Percentiles rank a stretch among this genome's conserved stretches.
These are phyloP conservation scores for Microcyclospora pomicola DNA, from an alignment of 2,329 filamentous ascomycete genomes.

Conservation along the genomic window DNA sequence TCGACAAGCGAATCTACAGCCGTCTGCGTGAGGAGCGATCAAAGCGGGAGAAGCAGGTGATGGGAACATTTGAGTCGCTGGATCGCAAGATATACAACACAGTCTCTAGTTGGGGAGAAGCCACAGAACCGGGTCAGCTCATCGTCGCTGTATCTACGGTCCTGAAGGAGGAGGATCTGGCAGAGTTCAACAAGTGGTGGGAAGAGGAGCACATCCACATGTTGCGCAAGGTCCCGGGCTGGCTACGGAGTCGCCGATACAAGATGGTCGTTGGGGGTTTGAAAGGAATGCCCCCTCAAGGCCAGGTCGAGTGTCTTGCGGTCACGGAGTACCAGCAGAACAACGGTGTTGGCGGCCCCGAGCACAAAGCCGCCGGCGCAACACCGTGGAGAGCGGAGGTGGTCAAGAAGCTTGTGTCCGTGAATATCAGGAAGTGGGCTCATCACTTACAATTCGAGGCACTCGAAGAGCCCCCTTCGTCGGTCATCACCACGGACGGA, in stretches of 20 bases:
- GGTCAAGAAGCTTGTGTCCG: slow-evolving; percentile 43
- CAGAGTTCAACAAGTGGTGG: slow-evolving; percentile 55
- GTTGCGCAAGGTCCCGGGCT: slow-evolving; percentile 62
- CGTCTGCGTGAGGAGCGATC: slow-evolving; percentile 44
- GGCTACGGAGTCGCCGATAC: slow-evolving; percentile 60
- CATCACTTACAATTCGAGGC: slow-evolving; percentile 69
- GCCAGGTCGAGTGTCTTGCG: slow-evolving; percentile 45
- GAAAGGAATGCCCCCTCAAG: slow-evolving; percentile 26
- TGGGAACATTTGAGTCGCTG: slow-evolving; percentile 50
- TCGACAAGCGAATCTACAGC: slow-evolving; percentile 59
- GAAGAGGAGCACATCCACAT: slow-evolving; percentile 59
- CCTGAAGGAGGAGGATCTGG: slow-evolving; percentile 41
- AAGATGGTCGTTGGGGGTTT: slow-evolving; percentile 51
- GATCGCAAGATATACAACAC: slow-evolving; percentile 59
- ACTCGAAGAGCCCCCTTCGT: slow-evolving; percentile 48
- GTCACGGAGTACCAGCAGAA: slow-evolving; percentile 58
- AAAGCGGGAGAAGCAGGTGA: slow-evolving; percentile 36
- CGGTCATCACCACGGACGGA: slow-evolving; percentile 53
- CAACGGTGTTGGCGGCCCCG: slow-evolving; percentile 53
- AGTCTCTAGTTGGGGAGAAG: slow-evolving; percentile 32
- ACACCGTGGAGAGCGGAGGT: slow-evolving; percentile 51
- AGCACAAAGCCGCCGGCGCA: slow-evolving; percentile 47
- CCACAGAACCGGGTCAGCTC: slow-evolving; percentile 13
- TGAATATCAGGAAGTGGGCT: slow-evolving; percentile 46
- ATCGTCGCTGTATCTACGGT: slow-evolving; percentile 12